These are phyloP conservation scores for Pittosporum tobira DNA, from an alignment of 129 eudicot genomes.

Conservation along the genomic window DNA sequence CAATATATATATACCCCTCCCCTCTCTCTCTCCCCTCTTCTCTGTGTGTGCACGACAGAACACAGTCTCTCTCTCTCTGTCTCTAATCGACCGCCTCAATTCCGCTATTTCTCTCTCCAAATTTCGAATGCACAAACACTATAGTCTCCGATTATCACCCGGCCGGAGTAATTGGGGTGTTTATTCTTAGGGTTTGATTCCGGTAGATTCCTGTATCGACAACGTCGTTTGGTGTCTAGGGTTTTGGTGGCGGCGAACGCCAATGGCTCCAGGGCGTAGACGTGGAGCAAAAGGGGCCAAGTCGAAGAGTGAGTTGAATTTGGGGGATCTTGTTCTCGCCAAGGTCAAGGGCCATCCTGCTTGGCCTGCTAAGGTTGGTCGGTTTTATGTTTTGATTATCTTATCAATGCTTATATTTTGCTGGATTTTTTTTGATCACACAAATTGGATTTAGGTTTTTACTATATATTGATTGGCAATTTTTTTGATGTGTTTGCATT, in stretches of 20 bases:
- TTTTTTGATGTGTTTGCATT: no score
- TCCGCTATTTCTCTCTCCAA: conserved; percentile 21
- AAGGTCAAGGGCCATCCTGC: conserved; percentile 94
- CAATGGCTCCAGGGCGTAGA: conserved; percentile 87
- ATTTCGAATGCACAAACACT: conserved; percentile 7
- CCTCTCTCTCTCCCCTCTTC: no score
- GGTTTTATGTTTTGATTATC: conserved; percentile 11
- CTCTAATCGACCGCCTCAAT: conserved; percentile 39
- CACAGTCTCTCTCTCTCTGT: no score
- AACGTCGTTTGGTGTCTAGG: conserved; percentile 14
- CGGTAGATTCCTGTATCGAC: conserved; percentile 13
- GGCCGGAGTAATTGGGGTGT: conserved; percentile 13
- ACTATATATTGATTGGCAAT: no score
- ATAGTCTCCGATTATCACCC: background rate
- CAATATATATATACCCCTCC: no score
- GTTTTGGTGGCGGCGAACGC: conserved; percentile 24
- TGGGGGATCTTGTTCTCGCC: conserved; percentile 98
- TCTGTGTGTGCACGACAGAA: no score
- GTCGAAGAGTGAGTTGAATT: conserved; percentile 41
- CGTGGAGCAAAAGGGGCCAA: conserved; percentile 72
- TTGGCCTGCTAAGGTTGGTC: conserved; percentile 93
- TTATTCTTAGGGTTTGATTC: conserved; percentile 13
- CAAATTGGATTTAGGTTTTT: conserved; percentile 14
- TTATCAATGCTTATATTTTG: conserved; percentile 6
- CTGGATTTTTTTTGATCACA: background rate